These are phyloP conservation scores for Nemophila menziesii DNA, from an alignment of 257 asterid genomes.

Conservation along the genomic window DNA sequence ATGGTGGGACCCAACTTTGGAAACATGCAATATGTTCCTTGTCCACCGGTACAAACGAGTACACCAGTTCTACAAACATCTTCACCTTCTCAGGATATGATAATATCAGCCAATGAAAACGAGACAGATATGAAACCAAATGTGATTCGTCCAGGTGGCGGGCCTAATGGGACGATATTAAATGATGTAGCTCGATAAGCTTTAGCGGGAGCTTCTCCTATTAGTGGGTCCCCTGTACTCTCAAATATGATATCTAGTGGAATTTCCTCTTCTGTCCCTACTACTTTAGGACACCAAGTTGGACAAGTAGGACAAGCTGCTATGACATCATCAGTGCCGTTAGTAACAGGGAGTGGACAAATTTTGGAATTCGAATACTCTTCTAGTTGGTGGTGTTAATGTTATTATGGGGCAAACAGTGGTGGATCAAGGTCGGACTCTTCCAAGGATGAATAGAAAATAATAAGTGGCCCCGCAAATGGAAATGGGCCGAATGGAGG, in stretches of 20 bases:
- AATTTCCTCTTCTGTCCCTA: too few species aligned
- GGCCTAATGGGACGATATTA: slow-evolving; percentile 70
- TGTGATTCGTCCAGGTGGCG: slow-evolving; percentile 53
- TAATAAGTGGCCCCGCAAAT: slow-evolving; percentile 43
- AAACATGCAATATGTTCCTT: slow-evolving; percentile 52
- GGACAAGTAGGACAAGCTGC: too few species aligned
- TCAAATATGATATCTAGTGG: slow-evolving; percentile 89
- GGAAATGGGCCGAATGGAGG: too few species aligned
- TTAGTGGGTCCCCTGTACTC: slow-evolving; percentile 71
- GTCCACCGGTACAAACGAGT: slow-evolving; percentile 61
- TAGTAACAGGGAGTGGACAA: slow-evolving; percentile 41
- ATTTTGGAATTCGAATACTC: slow-evolving; percentile 33
- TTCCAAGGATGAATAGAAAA: too few species aligned
- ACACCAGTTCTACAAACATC: slow-evolving; percentile 63
- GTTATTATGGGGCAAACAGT: too few species aligned
- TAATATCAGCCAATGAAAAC: slow-evolving; percentile 38
- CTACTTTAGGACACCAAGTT: too few species aligned
- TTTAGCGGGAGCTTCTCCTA: slow-evolving; percentile 65
- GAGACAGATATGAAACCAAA: slow-evolving; percentile 74
- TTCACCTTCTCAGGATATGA: slow-evolving; percentile 80
- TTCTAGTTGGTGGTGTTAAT: too few species aligned
- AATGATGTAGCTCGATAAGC: slow-evolving; percentile 83
- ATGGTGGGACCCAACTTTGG: too few species aligned
- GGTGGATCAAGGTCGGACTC: too few species aligned
- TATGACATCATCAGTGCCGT: slow-evolving; percentile 46